These are phyloP conservation scores for Crucibulum laeve DNA, from an alignment of 768 basidiomycete genomes.

Conservation along the genomic window DNA sequence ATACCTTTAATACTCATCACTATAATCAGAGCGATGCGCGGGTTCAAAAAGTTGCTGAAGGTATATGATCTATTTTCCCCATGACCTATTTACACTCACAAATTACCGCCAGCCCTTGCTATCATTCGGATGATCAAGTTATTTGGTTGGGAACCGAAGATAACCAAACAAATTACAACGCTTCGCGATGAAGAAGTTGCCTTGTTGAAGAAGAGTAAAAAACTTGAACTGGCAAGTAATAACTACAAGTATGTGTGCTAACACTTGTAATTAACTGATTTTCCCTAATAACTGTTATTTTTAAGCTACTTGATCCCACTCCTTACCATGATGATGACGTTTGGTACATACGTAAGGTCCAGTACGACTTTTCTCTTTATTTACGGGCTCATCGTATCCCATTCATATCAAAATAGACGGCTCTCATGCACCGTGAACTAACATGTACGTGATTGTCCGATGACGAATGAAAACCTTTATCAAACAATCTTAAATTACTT, in stretches of 20 bases:
- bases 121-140: slow-evolving; percentile 49
- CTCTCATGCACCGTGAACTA: background rate
- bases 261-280: background rate
- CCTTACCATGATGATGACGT: background rate
- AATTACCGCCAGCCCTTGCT: slow-evolving; percentile 23
- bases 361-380: too few relatives aligned
- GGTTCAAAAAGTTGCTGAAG: slow-evolving; percentile 43
- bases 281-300: background rate
- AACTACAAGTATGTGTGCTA: background rate
- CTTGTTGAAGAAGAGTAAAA: background rate
- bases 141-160: slow-evolving; percentile 46
- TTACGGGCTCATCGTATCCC: too few relatives aligned
- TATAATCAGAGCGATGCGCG: slow-evolving; percentile 40
- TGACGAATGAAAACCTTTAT: slow-evolving; percentile 19
- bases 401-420: background rate
- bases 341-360: background rate
- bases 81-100: background rate
- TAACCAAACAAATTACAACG: slow-evolving; percentile 32
- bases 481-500: slow-evolving; percentile 22
- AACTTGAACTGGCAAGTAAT: background rate
- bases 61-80: slow-evolving; percentile 15
- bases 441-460: background rate
- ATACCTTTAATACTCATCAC: background rate
- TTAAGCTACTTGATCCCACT: background rate
- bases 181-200: slow-evolving; percentile 25